Evolutionary conservation across 805 yeast genomes (phyloP), one percentile per base, ranked within the genome.

Genomic region (Sungouiella thailandica): DNA sequence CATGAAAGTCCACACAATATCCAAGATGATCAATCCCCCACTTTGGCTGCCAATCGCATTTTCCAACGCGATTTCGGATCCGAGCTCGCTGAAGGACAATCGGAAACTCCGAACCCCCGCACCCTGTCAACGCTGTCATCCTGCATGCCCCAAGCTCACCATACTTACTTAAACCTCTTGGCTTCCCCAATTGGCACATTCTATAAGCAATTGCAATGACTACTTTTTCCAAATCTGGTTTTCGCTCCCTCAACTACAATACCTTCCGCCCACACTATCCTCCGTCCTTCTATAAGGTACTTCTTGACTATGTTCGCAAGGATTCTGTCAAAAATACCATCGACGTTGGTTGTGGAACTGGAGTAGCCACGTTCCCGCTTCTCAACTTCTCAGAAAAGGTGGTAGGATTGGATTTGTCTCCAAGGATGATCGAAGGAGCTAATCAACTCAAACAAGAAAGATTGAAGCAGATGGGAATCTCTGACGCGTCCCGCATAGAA

Each of bases 291-390:
- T 66, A 64, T 38, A 44, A 48, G 27, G 39, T 56, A 10, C 44
- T 66, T 14, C 36, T 36, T 20, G 45, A 49, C 1, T 64, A 60
- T 38, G 52, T 50, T 4, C 42, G 55, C 2, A 43, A 46, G 10
- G 8, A 31, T n/a, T 27, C 17, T 40, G 40, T 54, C 4, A 30
- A 36, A 3, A 42, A 40, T 5, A 45, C 78, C 7, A 53, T 58
- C 49, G 61, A 57, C 47, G 46, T 72, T 28, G 80, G 80, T 0
- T 70, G 77, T 43, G 80, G 79, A 1, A 71, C 78, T 1, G 80
- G 79, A 0, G 69, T 67, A 17, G 76, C 74, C 0, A 60, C 72
- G 2, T 55, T 62, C 31, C 75, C 75, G 3, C 46, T 74, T 31
- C 53, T 70, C 17, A 52, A 58, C 25, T 34, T 65, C 13, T 53